Conservation (phyloP, 768 basidiomycete species). For the Porphyrellus cyaneotinctus region DNA sequence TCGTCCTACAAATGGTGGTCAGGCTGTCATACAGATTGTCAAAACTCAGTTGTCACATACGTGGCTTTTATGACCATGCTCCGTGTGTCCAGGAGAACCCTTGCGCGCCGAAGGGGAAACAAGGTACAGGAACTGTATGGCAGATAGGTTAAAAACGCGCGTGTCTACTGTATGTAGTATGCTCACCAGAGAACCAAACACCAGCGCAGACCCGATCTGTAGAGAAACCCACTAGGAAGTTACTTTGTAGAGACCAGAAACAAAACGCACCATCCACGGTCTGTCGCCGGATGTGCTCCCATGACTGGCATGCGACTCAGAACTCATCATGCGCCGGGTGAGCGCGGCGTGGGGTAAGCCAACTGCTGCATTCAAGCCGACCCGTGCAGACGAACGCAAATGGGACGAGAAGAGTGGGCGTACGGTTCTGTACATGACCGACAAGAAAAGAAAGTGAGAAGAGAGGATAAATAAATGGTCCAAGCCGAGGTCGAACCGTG, state of each 20-base stretch:
- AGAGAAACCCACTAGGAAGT: background rate
- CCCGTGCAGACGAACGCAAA: conserved; percentile 16
- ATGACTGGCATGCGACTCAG: conserved; percentile 22
- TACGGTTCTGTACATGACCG: conserved; percentile 20
- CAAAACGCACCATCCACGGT: conserved; percentile 29
- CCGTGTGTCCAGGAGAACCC: conserved; percentile 19
- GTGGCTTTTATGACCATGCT: conserved; percentile 15
- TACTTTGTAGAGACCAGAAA: background rate
- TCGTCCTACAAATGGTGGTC: conserved; percentile 15
- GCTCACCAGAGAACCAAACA: conserved; percentile 32
- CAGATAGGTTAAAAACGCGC: background rate
- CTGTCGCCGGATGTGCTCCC: conserved; percentile 17
- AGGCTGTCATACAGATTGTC: conserved; percentile 4
- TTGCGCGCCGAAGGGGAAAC: conserved; percentile 30
- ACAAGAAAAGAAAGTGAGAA: background rate
- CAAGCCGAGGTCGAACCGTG: conserved; percentile 6
- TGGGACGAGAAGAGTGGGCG: conserved; percentile 16
- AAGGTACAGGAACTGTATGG: conserved; percentile 28
- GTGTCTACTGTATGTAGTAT: background rate
- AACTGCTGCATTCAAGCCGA: background rate
- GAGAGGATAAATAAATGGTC: conserved; percentile 13
- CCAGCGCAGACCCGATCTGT: conserved; percentile 30
- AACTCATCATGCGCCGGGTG: conserved; percentile 27
- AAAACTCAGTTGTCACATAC: conserved; percentile 18
- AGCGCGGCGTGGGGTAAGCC: conserved; percentile 14